A percentile compares a stretch with the other conserved stretches of the same genome.
Evolutionary conservation across 2,329 filamentous ascomycete species (phyloP).

Genomic region (Bipolaris oryzae): DNA sequence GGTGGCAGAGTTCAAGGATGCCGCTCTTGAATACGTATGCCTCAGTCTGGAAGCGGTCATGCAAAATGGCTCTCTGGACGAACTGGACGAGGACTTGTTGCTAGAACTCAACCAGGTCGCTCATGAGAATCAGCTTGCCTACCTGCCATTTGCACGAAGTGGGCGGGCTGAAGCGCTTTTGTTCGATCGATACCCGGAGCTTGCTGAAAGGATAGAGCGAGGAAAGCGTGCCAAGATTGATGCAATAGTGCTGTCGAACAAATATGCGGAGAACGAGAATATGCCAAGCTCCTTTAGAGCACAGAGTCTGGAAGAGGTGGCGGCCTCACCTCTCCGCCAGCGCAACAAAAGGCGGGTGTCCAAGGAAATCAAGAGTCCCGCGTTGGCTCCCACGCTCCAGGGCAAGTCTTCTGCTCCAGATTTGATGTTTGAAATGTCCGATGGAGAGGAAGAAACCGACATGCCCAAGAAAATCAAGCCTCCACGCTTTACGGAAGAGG

Average conservation of each 20-base stretch:
- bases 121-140: slow-evolving; percentile 79
- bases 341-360: slow-evolving; percentile 52
- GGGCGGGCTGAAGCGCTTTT: slow-evolving; percentile 71
- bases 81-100: slow-evolving; percentile 83
- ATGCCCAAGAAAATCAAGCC: slow-evolving; percentile 26
- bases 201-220: slow-evolving; percentile 70
- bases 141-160: slow-evolving; percentile 77
- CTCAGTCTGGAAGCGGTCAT: slow-evolving; percentile 90
- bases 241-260: slow-evolving; percentile 72
- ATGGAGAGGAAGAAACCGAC: slow-evolving; percentile 61
- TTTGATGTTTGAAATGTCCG: slow-evolving; percentile 94
- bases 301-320: slow-evolving; percentile 69
- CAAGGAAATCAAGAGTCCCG: slow-evolving; percentile 61
- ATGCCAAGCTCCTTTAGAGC: slow-evolving; percentile 67
- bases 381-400: slow-evolving; percentile 69
- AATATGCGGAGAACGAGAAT: slow-evolving; percentile 69
- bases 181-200: slow-evolving; percentile 67
- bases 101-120: slow-evolving; percentile 80
- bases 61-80: slow-evolving; percentile 85
- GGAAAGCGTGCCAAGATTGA: slow-evolving; percentile 73
- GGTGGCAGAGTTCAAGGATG: slow-evolving; percentile 84
- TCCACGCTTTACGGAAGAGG: slow-evolving; percentile 25
- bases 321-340: slow-evolving; percentile 54
- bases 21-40: slow-evolving; percentile 87
- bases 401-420: slow-evolving; percentile 73